Evolutionary conservation across 768 basidiomycete genomes (phyloP).

Genomic region (Rhodosporidiobolus sp.): DNA sequence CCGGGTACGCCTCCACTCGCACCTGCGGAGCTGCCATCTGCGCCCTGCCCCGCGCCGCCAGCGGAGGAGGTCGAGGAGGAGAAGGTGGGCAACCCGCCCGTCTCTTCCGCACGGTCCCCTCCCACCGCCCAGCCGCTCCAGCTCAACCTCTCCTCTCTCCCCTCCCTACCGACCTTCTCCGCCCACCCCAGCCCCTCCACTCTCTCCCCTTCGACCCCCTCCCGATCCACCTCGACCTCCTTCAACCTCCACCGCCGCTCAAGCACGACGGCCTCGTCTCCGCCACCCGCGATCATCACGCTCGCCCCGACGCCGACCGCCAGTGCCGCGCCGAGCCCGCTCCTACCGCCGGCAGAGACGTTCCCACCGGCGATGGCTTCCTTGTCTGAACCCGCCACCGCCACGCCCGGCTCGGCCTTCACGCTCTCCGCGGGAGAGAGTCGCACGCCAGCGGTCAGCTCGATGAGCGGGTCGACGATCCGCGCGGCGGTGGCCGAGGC

Average conservation of each 20-base stretch:
- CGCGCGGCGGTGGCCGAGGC: too few species aligned
- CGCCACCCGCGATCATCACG: not conserved
- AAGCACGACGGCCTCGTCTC: not conserved
- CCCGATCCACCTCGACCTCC: not conserved
- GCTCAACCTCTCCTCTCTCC: not conserved
- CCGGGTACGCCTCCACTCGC: not conserved
- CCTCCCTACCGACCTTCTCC: not conserved
- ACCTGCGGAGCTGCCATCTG: not conserved
- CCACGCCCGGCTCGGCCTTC: too few species aligned
- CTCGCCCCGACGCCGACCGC: constrained; percentile 1
- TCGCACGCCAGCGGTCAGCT: too few species aligned
- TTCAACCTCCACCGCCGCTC: not conserved
- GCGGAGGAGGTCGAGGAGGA: not conserved
- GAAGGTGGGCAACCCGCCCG: too few species aligned
- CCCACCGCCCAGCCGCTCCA: not conserved
- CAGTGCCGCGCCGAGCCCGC: not conserved
- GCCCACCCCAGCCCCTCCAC: not conserved
- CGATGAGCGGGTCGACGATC: too few species aligned
- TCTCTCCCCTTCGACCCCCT: not conserved
- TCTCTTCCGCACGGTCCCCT: not conserved
- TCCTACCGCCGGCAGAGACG: not conserved
- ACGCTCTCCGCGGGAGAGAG: too few species aligned
- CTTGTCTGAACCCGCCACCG: too few species aligned
- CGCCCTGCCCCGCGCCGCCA: not conserved
- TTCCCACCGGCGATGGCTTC: too few species aligned